Percentiles rank a stretch among this genome's conserved stretches.
Conservation (phyloP, 495 filamentous ascomycete species). For the Penicillium tannophilum region DNA sequence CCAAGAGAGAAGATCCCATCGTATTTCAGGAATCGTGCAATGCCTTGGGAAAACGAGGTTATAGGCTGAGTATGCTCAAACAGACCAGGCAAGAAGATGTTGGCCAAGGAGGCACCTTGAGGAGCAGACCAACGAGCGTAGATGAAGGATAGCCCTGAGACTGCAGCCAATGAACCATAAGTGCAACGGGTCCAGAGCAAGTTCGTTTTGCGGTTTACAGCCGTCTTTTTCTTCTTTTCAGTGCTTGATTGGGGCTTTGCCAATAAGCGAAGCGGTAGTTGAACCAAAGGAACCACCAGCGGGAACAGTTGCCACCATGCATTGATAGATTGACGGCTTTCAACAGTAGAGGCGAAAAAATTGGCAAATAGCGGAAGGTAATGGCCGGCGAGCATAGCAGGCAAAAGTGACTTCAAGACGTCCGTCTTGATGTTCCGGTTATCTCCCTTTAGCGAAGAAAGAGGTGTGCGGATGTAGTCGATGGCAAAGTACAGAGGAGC, state of each 20-base stretch:
- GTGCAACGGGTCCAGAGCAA: not conserved
- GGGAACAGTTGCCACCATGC: not conserved
- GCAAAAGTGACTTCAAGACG: not conserved
- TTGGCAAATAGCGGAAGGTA: not conserved
- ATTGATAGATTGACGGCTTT: not conserved
- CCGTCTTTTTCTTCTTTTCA: not conserved
- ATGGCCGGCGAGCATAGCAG: not conserved
- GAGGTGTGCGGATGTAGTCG: not conserved
- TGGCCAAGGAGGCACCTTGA: not conserved
- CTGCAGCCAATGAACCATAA: not conserved
- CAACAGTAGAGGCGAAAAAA: not conserved
- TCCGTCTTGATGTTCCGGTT: not conserved
- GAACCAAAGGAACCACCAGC: not conserved
- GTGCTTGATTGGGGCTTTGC: not conserved
- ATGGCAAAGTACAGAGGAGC: not conserved
- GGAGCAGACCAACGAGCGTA: not conserved
- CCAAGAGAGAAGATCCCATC: not conserved
- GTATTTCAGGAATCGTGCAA: not conserved
- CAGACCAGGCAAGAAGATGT: not conserved
- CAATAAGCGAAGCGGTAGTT: not conserved
- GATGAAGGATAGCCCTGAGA: not conserved
- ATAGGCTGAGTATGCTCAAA: not conserved
- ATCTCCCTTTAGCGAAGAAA: not conserved
- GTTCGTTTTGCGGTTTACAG: not conserved
- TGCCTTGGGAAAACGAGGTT: not conserved